Percentiles rank a stretch among this genome's conserved stretches.
Conservation (phyloP, 805 yeast species). For the Metschnikowia dekortorum region DNA sequence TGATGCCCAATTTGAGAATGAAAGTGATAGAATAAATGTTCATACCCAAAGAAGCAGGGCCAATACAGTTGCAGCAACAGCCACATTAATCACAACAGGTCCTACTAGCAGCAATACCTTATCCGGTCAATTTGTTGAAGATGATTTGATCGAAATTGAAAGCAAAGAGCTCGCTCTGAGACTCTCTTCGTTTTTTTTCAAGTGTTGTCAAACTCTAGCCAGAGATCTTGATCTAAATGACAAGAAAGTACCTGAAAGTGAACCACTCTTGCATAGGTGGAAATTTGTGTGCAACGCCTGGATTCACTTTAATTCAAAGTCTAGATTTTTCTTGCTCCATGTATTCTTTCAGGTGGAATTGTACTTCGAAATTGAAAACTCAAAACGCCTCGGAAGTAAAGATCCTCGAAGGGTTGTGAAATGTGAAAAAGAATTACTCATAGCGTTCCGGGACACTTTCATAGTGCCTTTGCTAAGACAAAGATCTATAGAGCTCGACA, state of each 20-base stretch:
- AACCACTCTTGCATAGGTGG: conserved; percentile 7
- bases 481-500: conserved; percentile 2
- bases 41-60: neutral
- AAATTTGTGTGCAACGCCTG: conserved; percentile 5
- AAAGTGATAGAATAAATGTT: neutral
- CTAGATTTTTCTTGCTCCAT: conserved; percentile 9
- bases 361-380: conserved; percentile 5
- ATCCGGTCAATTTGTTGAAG: neutral
- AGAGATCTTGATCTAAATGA: neutral
- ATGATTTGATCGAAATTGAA: conserved; percentile 1
- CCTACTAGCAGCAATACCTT: neutral
- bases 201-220: conserved; percentile 7
- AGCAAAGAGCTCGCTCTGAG: conserved; percentile 5
- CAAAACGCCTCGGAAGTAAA: neutral
- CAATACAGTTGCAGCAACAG: neutral
- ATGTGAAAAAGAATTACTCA: conserved; percentile 7
- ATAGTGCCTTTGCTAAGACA: conserved; percentile 7
- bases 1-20: neutral
- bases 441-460: conserved; percentile 5
- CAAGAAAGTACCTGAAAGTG: neutral
- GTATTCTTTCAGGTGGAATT: conserved; percentile 9
- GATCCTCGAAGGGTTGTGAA: neutral
- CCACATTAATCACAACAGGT: neutral
- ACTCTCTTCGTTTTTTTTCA: conserved; percentile 6
- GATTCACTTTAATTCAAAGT: conserved; percentile 11